Evolutionary conservation across 1,139 yeast genomes (phyloP), one percentile per base, ranked within the genome.

Genomic region (Geotrichum europaeum): DNA sequence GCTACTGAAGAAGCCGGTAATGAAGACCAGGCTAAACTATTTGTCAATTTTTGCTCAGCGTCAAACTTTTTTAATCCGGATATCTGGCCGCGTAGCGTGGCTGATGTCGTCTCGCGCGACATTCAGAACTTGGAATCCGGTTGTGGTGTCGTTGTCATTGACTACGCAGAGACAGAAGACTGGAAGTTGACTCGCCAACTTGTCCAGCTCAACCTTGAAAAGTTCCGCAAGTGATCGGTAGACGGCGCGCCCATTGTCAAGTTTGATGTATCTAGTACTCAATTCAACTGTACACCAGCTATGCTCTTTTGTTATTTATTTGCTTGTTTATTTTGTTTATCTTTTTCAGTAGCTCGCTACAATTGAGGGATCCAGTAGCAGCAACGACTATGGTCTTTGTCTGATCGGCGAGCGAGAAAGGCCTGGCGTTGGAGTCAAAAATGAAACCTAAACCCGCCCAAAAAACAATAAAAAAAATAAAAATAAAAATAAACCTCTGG

Each of bases 61-160:
- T 81, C 92, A 54, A 86, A 86, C 73, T 85, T 87, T 72, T 85
- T 84, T 72, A 84, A 86, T 73, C 83, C 80, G 58, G 80, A 77
- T 59, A 86, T 90, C 72, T 87, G 95, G 96, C 95, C 95, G 1
- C 79, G 81, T 63, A 80, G 81, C 66, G 82, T 87, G 63, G 83
- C 91, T 49, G 75, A 79, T 61, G 84, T 83, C 47, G 69, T 75
- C 28, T 70, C 76, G 55, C 77, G 79, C 52, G 76, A 79, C 18
- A 75, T 86, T 62, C 77, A 79, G 22, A 49, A 51, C 18, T 13
- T 43, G 30, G 49, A 51, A 7, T 12, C 45, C 53, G 78, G 79
- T 28, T 81, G 85, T 68, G 79, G 76, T 40, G 80, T 87, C 60
- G 73, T 81, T 36, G 83, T 87, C 32, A 75, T 86, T 70, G 95